phyloP scores from a whole-genome alignment of 2,329 filamentous ascomycete species.

The Pseudogymnoascus verrucosus region DNA sequence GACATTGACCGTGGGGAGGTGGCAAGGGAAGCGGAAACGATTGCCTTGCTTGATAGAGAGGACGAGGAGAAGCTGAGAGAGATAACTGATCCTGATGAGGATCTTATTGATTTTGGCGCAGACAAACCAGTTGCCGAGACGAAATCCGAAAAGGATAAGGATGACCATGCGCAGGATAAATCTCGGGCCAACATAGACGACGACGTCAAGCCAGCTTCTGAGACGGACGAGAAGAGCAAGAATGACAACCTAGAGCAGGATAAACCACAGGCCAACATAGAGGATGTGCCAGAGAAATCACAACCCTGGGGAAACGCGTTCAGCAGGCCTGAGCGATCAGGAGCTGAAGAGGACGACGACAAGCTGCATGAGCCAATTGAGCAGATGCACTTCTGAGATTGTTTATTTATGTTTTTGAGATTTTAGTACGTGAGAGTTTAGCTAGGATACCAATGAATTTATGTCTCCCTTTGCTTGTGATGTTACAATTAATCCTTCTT shows the following conservation, averaged over 20 bases:
- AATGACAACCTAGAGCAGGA: slow-evolving; percentile 21
- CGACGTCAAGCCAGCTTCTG: neutral
- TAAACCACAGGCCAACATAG: neutral
- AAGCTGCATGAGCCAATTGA: slow-evolving; percentile 21
- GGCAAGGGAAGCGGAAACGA: slow-evolving; percentile 35
- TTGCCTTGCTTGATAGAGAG: slow-evolving; percentile 35
- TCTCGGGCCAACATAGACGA: neutral
- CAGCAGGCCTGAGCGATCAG: neutral
- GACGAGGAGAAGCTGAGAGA: slow-evolving; percentile 29
- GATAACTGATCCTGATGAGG: neutral
- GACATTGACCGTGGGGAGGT: slow-evolving; percentile 36
- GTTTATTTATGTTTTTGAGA: neutral
- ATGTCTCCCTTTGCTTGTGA: slow-evolving; percentile 2
- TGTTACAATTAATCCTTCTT: slow-evolving; percentile 17
- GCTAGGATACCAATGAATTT: slow-evolving; percentile 8
- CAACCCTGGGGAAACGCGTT: neutral
- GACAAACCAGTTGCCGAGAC: neutral
- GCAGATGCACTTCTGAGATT: slow-evolving; percentile 17
- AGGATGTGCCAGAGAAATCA: slow-evolving; percentile 3
- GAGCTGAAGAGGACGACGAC: slow-evolving; percentile 28
- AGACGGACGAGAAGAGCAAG: slow-evolving; percentile 10
- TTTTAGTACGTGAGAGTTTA: slow-evolving; percentile 4
- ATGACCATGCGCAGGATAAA: neutral
- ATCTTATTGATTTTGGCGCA: slow-evolving; percentile 1
- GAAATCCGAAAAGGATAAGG: neutral